These are phyloP conservation scores for Saccharomyces uvarum DNA, from an alignment of 1,139 yeast genomes.

Conservation along the genomic window DNA sequence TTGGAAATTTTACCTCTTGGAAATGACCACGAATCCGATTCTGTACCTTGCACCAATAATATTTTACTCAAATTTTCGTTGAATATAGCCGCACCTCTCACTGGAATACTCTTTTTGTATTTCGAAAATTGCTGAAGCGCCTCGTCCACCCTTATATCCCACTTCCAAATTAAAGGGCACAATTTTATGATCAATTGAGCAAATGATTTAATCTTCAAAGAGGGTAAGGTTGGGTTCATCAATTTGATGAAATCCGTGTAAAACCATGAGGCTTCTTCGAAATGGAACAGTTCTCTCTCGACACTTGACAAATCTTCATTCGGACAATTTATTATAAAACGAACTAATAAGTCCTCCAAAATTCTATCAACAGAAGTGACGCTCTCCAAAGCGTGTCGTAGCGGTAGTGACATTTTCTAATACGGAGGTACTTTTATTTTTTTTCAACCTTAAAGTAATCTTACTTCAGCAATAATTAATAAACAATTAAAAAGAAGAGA, in stretches of 20 bases:
- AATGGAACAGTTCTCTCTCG: constrained; percentile 77
- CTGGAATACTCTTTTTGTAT: constrained; percentile 89
- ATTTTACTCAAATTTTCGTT: constrained; percentile 64
- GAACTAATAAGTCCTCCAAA: constrained; percentile 77
- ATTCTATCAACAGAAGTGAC: constrained; percentile 56
- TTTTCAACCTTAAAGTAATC: not conserved
- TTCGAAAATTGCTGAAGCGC: constrained; percentile 70
- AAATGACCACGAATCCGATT: constrained; percentile 85
- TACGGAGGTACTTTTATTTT: not conserved
- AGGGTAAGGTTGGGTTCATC: constrained; percentile 69
- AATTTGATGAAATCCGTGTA: constrained; percentile 78
- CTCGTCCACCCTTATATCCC: constrained; percentile 58
- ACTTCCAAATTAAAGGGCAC: constrained; percentile 82
- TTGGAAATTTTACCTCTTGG: constrained; percentile 96
- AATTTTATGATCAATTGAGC: constrained; percentile 62
- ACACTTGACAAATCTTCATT: constrained; percentile 83
- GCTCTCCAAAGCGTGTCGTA: constrained; percentile 31
- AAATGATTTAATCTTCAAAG: constrained; percentile 73
- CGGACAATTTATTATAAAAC: constrained; percentile 89
- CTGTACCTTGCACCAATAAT: constrained; percentile 77
- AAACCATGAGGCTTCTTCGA: constrained; percentile 98
- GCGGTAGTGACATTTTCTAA: constrained; percentile 29
- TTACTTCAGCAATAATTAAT: not conserved
- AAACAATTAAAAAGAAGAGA: not conserved
- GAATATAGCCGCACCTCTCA: constrained; percentile 88